A percentile compares a stretch with the other conserved stretches of the same genome.
phyloP scores from a whole-genome alignment of 345 rosid species.

The Lumnitzera littorea region DNA sequence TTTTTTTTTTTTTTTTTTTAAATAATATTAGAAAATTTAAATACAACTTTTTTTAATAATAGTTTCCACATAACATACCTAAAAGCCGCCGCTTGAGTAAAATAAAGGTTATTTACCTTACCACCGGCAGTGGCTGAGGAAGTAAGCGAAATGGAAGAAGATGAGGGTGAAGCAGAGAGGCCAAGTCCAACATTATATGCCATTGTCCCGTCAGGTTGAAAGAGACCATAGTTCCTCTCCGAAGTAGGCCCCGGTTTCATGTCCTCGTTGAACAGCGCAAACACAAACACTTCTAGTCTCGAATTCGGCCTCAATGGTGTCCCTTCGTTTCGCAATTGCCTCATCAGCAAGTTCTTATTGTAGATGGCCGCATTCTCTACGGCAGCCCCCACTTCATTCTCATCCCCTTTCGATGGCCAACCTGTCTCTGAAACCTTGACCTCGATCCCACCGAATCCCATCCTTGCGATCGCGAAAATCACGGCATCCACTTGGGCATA shows the following conservation, averaged over 20 bases:
- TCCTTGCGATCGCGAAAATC: conserved; percentile 60
- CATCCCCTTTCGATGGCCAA: conserved; percentile 93
- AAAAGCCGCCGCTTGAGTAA: no score
- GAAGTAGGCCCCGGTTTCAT: conserved; percentile 80
- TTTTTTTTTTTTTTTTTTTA: no score
- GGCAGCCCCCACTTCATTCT: conserved; percentile 65
- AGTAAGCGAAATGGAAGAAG: no score
- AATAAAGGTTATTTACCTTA: no score
- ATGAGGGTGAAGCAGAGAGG: conserved; percentile 3
- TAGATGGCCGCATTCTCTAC: conserved; percentile 68
- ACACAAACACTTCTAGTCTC: conserved; percentile 60
- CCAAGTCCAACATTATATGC: conserved; percentile 79
- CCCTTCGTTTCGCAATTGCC: conserved; percentile 42
- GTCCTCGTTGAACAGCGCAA: conserved; percentile 90
- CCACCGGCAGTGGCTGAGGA: no score
- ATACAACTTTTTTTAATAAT: no score
- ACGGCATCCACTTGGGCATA: conserved; percentile 93
- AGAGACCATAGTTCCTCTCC: conserved; percentile 88
- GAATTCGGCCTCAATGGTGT: conserved; percentile 80
- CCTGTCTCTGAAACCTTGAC: conserved; percentile 90
- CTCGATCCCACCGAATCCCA: conserved; percentile 62
- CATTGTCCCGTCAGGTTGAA: conserved; percentile 71
- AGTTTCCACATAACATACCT: no score
- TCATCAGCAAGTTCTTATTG: conserved; percentile 54
- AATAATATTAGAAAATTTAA: no score